phyloP scores from a whole-genome alignment of 345 rosid species.

The Hibiscus syriacus region DNA sequence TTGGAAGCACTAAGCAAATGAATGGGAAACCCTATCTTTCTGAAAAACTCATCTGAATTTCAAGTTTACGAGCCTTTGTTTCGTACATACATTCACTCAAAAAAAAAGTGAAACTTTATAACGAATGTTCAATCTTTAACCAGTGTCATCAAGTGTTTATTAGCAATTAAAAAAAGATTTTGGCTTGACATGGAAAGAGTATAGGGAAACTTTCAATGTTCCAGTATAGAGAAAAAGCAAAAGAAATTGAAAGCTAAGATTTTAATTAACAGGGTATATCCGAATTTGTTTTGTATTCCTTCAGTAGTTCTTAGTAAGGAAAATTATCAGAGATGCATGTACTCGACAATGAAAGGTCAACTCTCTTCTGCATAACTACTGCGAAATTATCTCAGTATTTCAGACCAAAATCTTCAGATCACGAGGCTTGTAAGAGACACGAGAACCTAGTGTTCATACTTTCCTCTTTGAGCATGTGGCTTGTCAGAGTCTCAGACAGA shows the following conservation, averaged over 20 bases:
- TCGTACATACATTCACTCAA: too few relatives aligned
- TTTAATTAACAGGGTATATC: neutral
- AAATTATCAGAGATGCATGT: neutral
- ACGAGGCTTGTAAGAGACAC: neutral
- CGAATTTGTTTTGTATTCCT: neutral
- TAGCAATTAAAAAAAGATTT: neutral
- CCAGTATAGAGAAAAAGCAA: neutral
- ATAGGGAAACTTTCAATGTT: neutral
- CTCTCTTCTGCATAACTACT: neutral
- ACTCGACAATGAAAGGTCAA: neutral
- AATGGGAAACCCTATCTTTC: neutral
- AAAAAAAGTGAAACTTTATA: neutral
- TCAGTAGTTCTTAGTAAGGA: neutral
- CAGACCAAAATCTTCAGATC: neutral
- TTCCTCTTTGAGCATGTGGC: neutral
- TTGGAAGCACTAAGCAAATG: neutral
- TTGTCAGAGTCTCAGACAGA: neutral
- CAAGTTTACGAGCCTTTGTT: too few relatives aligned
- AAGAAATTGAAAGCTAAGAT: neutral
- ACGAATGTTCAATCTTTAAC: neutral
- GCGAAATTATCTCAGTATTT: neutral
- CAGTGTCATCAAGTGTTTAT: neutral
- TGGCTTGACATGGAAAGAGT: neutral
- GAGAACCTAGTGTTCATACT: neutral
- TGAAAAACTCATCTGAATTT: too few relatives aligned